These are phyloP conservation scores for Podaxis sp. DNA, from an alignment of 768 basidiomycete genomes.

Conservation along the genomic window DNA sequence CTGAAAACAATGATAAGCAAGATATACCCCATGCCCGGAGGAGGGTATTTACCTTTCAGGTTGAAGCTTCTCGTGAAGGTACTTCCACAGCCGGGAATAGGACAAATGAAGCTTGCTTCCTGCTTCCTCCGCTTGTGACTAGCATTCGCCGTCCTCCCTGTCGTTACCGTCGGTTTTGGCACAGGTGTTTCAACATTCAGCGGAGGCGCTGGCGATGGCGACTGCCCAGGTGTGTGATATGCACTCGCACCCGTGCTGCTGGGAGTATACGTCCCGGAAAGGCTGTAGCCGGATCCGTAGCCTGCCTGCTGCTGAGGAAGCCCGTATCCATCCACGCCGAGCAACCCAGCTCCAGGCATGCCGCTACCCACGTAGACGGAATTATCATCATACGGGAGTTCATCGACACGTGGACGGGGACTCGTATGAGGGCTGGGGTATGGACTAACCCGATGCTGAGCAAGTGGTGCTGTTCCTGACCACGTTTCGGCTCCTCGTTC, in stretches of 20 bases:
- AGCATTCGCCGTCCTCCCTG: constrained; percentile 84
- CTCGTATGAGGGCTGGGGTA: constrained; percentile 71
- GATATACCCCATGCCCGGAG: neutral
- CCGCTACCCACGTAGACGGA: neutral
- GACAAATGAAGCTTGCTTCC: constrained; percentile 83
- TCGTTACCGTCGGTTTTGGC: constrained; percentile 85
- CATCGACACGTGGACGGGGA: constrained; percentile 51
- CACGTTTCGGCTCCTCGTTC: constrained; percentile 38
- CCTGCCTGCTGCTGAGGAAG: constrained; percentile 6
- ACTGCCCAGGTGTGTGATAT: constrained; percentile 13
- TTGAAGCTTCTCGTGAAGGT: constrained; percentile 95
- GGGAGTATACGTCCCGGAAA: constrained; percentile 17
- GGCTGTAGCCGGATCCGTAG: constrained; percentile 13
- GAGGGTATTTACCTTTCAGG: constrained; percentile 64
- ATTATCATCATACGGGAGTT: constrained; percentile 37
- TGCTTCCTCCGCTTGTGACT: constrained; percentile 84
- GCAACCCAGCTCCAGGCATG: constrained; percentile 11
- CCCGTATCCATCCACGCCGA: constrained; percentile 5
- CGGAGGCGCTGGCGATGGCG: constrained; percentile 11
- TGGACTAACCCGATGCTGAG: constrained; percentile 50
- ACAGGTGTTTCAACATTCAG: constrained; percentile 17
- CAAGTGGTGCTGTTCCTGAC: constrained; percentile 1
- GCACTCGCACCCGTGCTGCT: constrained; percentile 10
- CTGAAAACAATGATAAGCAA: constrained; percentile 28
- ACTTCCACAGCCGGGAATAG: constrained; percentile 79